Conservation (phyloP, 2,329 filamentous ascomycete genomes). For the Bipolaris gigantea region DNA sequence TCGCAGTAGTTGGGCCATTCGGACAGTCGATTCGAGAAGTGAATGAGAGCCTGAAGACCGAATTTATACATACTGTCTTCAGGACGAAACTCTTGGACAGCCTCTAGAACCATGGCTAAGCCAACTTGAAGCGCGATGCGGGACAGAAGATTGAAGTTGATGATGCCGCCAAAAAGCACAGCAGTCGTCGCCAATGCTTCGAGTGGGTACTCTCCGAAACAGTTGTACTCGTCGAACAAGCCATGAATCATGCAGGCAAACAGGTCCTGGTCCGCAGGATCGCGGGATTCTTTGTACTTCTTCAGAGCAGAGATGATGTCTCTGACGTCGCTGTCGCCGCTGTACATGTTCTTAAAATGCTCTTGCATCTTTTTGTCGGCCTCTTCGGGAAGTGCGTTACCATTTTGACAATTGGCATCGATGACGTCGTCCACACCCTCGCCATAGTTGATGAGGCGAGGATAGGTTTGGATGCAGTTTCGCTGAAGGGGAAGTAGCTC, state of each 20-base stretch:
- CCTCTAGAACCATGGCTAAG: slow-evolving; percentile 97
- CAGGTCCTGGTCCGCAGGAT: slow-evolving; percentile 84
- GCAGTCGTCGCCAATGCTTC: slow-evolving; percentile 94
- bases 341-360: slow-evolving; percentile 97
- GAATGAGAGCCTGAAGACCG: slow-evolving; percentile 89
- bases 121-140: slow-evolving; percentile 89
- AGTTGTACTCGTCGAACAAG: slow-evolving; percentile 93
- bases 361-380: slow-evolving; percentile 95
- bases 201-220: slow-evolving; percentile 94
- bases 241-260: slow-evolving; percentile 99
- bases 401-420: slow-evolving; percentile 76
- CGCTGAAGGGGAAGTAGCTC: slow-evolving; percentile 82
- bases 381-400: slow-evolving; percentile 76
- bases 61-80: slow-evolving; percentile 98
- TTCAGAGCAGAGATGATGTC: slow-evolving; percentile 83
- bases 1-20: slow-evolving; percentile 98
- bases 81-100: slow-evolving; percentile 79
- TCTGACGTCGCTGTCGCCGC: slow-evolving; percentile 81
- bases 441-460: slow-evolving; percentile 92
- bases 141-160: slow-evolving; percentile 88
- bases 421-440: slow-evolving; percentile 91
- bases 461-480: slow-evolving; percentile 88
- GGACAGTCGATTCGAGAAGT: slow-evolving; percentile 77
- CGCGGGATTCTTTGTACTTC: slow-evolving; percentile 83
- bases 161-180: slow-evolving; percentile 94